Conservation (phyloP, 1,284 basidiomycete species). For the Cystobasidium pallidum region DNA sequence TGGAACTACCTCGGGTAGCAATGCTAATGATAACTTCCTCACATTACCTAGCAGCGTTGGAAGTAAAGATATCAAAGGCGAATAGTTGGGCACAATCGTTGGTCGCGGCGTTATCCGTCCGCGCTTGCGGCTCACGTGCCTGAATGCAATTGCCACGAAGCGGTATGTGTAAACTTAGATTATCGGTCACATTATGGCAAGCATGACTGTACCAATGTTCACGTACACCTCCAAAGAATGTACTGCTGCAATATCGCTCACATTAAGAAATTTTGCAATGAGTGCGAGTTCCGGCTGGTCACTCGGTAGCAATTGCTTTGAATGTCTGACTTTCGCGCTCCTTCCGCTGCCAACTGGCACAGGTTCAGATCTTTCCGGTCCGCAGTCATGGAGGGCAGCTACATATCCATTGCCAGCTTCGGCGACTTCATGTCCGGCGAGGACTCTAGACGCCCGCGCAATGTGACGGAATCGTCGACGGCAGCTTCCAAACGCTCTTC, state of each 20-base stretch:
- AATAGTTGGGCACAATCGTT: conserved; percentile 2
- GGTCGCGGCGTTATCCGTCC: not conserved
- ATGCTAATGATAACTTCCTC: conserved; percentile 36
- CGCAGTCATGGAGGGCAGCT: conserved; percentile 23
- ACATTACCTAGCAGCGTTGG: conserved; percentile 18
- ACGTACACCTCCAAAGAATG: no score
- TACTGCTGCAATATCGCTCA: no score
- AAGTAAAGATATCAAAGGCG: conserved; percentile 21
- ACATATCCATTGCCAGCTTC: conserved; percentile 9
- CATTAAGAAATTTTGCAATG: no score
- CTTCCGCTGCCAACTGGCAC: no score
- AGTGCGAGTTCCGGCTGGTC: no score
- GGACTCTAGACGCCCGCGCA: not conserved
- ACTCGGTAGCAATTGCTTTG: no score
- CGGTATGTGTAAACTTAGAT: no score
- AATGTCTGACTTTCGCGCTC: no score
- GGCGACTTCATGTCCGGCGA: conserved; percentile 12
- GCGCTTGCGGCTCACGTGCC: not conserved
- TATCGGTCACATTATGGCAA: no score
- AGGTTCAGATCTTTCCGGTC: no score
- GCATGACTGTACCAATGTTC: no score
- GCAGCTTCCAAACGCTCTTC: conserved; percentile 20
- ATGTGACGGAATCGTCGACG: not conserved
- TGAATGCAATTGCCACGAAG: no score
- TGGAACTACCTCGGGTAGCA: conserved; percentile 26